A percentile compares a stretch with the other conserved stretches of the same genome.
These are phyloP conservation scores for Escallonia herrerae DNA, from an alignment of 129 eudicot species.

Conservation along the genomic window DNA sequence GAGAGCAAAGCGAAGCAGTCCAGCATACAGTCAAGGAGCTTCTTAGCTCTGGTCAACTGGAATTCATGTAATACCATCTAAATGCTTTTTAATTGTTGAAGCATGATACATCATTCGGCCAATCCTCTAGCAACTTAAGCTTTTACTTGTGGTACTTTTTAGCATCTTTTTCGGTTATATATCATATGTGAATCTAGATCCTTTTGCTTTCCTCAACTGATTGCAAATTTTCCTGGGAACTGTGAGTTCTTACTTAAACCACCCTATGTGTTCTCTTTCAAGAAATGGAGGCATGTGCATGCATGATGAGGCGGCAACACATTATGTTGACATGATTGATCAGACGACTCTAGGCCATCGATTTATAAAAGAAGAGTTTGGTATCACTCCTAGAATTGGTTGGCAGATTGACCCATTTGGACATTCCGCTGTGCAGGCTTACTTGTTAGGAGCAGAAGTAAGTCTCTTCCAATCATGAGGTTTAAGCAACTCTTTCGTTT, in stretches of 20 bases:
- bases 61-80: constrained; percentile 48
- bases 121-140: too few relatives aligned
- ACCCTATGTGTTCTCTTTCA: not conserved
- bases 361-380: constrained; percentile 18
- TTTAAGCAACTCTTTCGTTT: too few relatives aligned
- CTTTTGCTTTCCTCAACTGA: not conserved
- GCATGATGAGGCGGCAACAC: constrained; percentile 33
- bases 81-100: too few relatives aligned
- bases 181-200: not conserved
- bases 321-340: constrained; percentile 29
- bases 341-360: constrained; percentile 31
- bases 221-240: not conserved
- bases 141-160: too few relatives aligned
- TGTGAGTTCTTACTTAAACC: too few relatives aligned
- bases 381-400: constrained; percentile 25
- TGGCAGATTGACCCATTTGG: constrained; percentile 39
- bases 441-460: constrained; percentile 33
- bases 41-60: constrained; percentile 82
- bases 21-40: constrained; percentile 49
- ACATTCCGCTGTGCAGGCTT: constrained; percentile 34
- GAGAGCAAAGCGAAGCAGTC: constrained; percentile 63
- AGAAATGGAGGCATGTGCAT: constrained; percentile 33
- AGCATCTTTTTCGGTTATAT: not conserved
- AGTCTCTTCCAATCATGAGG: not conserved
- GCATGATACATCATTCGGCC: too few relatives aligned